Percentiles rank a stretch among this genome's conserved stretches.
These are phyloP conservation scores for Xylariomycetidae sp. DNA, from an alignment of 2,329 filamentous ascomycete species.

Conservation along the genomic window DNA sequence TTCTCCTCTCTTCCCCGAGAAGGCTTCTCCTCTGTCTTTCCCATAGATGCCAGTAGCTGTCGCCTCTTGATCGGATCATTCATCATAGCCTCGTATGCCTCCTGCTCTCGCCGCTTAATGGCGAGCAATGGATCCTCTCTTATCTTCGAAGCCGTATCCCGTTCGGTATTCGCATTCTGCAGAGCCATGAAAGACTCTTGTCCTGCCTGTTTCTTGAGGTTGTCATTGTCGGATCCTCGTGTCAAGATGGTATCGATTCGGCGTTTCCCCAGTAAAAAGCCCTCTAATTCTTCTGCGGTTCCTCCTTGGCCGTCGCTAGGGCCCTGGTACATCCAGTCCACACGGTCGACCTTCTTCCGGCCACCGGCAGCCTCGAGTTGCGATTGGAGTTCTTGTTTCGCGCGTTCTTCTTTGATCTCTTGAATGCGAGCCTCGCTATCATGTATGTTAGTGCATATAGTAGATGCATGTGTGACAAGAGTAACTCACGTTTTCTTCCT, in stretches of 20 bases:
- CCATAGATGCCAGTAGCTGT: constrained; percentile 61
- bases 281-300: constrained; percentile 83
- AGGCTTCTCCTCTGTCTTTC: constrained; percentile 41
- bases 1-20: constrained; percentile 37
- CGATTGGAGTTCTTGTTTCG: constrained; percentile 84
- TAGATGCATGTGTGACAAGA: too few relatives aligned
- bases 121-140: constrained; percentile 85
- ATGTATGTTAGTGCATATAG: too few relatives aligned
- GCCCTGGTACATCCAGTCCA: constrained; percentile 98
- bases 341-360: constrained; percentile 69
- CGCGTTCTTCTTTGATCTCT: constrained; percentile 88
- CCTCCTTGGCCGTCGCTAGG: constrained; percentile 72
- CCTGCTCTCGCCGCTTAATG: constrained; percentile 88
- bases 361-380: constrained; percentile 87
- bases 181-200: constrained; percentile 55
- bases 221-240: constrained; percentile 74
- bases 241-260: constrained; percentile 78
- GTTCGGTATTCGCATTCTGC: constrained; percentile 64
- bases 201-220: constrained; percentile 67
- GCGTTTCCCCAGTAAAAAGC: constrained; percentile 86
- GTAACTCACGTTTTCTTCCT: constrained; percentile 93
- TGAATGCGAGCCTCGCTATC: constrained; percentile 83
- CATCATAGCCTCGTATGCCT: constrained; percentile 73
- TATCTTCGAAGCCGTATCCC: constrained; percentile 81
- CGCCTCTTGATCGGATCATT: constrained; percentile 64